phyloP scores from a whole-genome alignment of 495 filamentous ascomycete species.

The Elaphomyces granulatus region DNA sequence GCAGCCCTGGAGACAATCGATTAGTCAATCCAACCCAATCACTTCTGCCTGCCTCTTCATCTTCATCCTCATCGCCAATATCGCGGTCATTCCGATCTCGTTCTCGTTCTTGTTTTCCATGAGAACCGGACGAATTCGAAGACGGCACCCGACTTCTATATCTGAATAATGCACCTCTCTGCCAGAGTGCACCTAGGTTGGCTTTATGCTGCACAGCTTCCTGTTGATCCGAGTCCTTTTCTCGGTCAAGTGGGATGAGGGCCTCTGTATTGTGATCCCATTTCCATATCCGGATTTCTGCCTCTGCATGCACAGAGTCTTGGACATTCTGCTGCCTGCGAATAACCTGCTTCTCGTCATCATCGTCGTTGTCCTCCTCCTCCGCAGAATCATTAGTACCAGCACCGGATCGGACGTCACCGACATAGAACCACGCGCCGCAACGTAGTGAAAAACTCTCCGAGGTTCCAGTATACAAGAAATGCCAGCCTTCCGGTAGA shows the following conservation, averaged over 20 bases:
- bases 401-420: constrained; percentile 12
- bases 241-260: constrained; percentile 13
- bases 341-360: constrained; percentile 6
- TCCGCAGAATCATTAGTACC: constrained; percentile 1
- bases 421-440: constrained; percentile 48
- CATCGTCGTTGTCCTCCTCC: constrained; percentile 2
- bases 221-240: constrained; percentile 15
- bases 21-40: constrained; percentile 33
- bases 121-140: neutral
- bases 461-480: constrained; percentile 44
- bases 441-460: constrained; percentile 41
- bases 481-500: constrained; percentile 44
- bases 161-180: constrained; percentile 26
- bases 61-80: constrained; percentile 15
- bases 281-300: constrained; percentile 31
- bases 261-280: constrained; percentile 28
- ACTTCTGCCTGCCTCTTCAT: constrained; percentile 18
- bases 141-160: constrained; percentile 28
- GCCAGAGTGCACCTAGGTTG: constrained; percentile 29
- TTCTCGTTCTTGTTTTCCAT: neutral
- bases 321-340: neutral
- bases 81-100: neutral
- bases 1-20: constrained; percentile 21
- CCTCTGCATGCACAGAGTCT: neutral
- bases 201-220: constrained; percentile 29